Evolutionary conservation across 176 grass and related monocot species (phyloP).

Genomic region (Aegilops speltoides): DNA sequence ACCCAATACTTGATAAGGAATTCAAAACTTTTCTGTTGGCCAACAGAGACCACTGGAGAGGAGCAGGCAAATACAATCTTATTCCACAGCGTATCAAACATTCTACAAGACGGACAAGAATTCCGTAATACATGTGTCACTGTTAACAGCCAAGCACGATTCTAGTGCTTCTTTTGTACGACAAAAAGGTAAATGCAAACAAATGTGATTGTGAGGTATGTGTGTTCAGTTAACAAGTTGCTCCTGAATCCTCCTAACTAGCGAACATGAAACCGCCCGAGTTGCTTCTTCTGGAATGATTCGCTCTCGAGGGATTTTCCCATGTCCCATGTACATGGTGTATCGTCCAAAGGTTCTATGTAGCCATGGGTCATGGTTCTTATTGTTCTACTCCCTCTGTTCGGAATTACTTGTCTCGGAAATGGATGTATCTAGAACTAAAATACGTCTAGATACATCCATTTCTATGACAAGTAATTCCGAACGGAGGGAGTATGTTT

Average conservation of each 20-base stretch:
- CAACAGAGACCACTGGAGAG: conserved; percentile 73
- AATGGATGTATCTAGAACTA: too few species aligned
- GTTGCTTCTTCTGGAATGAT: conserved; percentile 6
- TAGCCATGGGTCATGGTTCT: background rate
- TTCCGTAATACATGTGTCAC: conserved; percentile 1
- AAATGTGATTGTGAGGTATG: conserved; percentile 16
- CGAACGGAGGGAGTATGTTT: too few species aligned
- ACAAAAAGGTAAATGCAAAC: background rate
- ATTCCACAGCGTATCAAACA: conserved; percentile 42
- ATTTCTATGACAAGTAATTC: too few species aligned
- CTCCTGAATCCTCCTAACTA: background rate
- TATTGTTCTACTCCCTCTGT: background rate
- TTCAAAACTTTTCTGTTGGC: conserved; percentile 64
- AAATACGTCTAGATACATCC: too few species aligned
- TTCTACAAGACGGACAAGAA: conserved; percentile 31
- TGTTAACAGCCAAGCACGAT: background rate
- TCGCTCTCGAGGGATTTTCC: background rate
- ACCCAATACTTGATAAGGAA: conserved; percentile 70
- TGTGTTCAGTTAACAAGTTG: background rate
- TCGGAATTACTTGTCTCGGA: too few species aligned
- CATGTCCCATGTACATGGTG: background rate
- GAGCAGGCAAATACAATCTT: conserved; percentile 55
- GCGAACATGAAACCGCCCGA: background rate
- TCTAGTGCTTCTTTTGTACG: background rate
- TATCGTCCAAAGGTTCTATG: background rate